phyloP scores from a whole-genome alignment of 1,284 basidiomycete species.

The Butyriboletus appendiculatus region DNA sequence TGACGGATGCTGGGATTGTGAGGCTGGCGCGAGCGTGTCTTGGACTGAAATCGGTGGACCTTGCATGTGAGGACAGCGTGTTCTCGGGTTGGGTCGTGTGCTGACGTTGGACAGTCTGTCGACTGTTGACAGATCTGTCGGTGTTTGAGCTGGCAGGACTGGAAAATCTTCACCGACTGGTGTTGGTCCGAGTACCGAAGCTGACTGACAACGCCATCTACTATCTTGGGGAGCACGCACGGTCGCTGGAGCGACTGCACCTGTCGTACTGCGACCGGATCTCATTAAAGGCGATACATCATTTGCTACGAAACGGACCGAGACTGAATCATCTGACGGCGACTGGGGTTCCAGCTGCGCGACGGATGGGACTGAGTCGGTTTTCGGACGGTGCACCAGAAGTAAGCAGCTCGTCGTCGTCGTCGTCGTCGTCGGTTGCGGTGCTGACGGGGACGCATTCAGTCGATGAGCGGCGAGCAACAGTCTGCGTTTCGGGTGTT shows the following conservation, averaged over 20 bases:
- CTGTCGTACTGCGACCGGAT: constrained; percentile 88
- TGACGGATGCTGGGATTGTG: constrained; percentile 83
- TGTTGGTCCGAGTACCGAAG: constrained; percentile 73
- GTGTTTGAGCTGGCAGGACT: constrained; percentile 82
- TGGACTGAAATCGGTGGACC: constrained; percentile 79
- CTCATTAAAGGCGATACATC: constrained; percentile 77
- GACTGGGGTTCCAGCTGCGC: constrained; percentile 82
- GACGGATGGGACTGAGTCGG: constrained; percentile 68
- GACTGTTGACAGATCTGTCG: constrained; percentile 81
- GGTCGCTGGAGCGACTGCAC: constrained; percentile 80
- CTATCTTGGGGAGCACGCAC: constrained; percentile 62
- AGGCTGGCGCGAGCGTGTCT: constrained; percentile 72
- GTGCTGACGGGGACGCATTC: constrained; percentile 17
- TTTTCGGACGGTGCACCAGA: constrained; percentile 80
- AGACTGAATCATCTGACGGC: constrained; percentile 78
- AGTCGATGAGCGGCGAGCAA: constrained; percentile 61
- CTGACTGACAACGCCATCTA: constrained; percentile 71
- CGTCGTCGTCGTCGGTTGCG: constrained; percentile 8
- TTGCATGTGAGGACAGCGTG: constrained; percentile 67
- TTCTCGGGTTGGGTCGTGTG: constrained; percentile 5
- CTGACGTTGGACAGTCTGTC: constrained; percentile 58
- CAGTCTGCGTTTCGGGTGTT: constrained; percentile 83
- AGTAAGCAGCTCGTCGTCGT: constrained; percentile 41
- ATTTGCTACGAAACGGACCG: constrained; percentile 64
- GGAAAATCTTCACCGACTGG: constrained; percentile 74